Conservation (phyloP, 306 rosid genomes). For the Vicia sativa region DNA sequence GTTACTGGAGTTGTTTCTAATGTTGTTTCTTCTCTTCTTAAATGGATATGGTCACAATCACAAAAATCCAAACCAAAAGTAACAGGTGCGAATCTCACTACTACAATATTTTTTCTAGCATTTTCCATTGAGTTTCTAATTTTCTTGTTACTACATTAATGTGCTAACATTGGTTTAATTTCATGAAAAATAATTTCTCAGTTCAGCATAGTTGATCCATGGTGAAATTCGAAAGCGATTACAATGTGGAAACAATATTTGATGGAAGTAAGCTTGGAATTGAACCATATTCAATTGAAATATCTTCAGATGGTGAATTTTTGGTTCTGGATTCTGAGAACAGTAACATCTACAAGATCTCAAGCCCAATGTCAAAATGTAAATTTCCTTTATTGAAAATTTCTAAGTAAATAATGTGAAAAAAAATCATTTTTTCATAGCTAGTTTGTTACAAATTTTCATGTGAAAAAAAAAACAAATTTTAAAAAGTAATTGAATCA, state of each 20-base stretch:
- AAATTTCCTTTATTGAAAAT: constrained; percentile 18
- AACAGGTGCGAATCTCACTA: constrained; percentile 46
- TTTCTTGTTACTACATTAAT: constrained; percentile 18
- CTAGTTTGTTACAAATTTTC: too few species aligned
- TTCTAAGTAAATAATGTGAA: background rate
- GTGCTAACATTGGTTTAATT: constrained; percentile 28
- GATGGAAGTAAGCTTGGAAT: constrained; percentile 95
- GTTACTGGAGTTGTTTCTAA: constrained; percentile 78
- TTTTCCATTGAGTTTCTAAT: constrained; percentile 31
- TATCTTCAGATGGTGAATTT: constrained; percentile 76
- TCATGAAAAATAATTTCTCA: constrained; percentile 49
- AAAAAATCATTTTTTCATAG: too few species aligned
- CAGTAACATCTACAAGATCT: constrained; percentile 82
- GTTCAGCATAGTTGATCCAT: constrained; percentile 73
- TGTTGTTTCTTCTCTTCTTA: constrained; percentile 79
- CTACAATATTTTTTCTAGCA: background rate
- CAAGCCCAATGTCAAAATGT: constrained; percentile 75
- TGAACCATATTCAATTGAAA: constrained; percentile 80
- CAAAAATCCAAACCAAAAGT: constrained; percentile 73
- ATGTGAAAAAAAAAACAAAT: too few species aligned
- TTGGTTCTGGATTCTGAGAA: constrained; percentile 89
- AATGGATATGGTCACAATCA: constrained; percentile 86
- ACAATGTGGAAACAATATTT: constrained; percentile 83
- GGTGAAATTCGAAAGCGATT: constrained; percentile 96
- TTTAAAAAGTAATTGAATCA: too few species aligned